Evolutionary conservation across 164 flowering plant species (phyloP).

Genomic region (Chloranthus sessilifolius): DNA sequence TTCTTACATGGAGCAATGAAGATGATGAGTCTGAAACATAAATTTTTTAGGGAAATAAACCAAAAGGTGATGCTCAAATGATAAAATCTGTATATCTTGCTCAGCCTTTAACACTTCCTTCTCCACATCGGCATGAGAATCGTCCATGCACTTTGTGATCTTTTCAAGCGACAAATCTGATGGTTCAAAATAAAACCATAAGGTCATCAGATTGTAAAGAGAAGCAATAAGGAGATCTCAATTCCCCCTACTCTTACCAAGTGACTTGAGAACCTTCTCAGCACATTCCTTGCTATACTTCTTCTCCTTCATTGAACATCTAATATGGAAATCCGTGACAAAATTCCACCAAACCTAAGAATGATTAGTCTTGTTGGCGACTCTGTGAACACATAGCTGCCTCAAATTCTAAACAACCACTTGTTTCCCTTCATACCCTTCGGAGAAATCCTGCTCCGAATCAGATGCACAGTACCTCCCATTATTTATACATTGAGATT

Average conservation of each 20-base stretch:
- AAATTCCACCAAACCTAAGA: conserved; percentile 99
- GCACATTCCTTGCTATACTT: conserved; percentile 73
- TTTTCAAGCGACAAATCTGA: conserved; percentile 65
- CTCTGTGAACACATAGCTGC: conserved; percentile 84
- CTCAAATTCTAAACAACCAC: conserved; percentile 83
- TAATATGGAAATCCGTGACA: conserved; percentile 86
- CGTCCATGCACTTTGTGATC: conserved; percentile 74
- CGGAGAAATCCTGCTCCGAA: conserved; percentile 73
- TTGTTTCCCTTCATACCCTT: conserved; percentile 83
- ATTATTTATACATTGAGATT: conserved; percentile 83
- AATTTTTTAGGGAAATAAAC: not conserved
- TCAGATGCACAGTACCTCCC: conserved; percentile 96
- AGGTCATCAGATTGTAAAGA: too few relatives aligned
- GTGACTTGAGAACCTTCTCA: conserved; percentile 64
- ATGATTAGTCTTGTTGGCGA: conserved; percentile 59
- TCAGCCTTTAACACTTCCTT: conserved; percentile 68
- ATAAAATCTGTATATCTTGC: conserved; percentile 86
- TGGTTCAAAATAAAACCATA: conserved; percentile 8
- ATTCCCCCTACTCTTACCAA: conserved; percentile 37
- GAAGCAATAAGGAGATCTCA: not conserved
- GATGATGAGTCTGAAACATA: too few relatives aligned
- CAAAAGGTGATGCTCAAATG: not conserved
- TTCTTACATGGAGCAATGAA: too few relatives aligned
- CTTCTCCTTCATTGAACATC: conserved; percentile 89
- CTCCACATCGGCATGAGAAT: conserved; percentile 77